Evolutionary conservation across 2,329 filamentous ascomycete species (phyloP).

Genomic region (Hypocreales sp.): DNA sequence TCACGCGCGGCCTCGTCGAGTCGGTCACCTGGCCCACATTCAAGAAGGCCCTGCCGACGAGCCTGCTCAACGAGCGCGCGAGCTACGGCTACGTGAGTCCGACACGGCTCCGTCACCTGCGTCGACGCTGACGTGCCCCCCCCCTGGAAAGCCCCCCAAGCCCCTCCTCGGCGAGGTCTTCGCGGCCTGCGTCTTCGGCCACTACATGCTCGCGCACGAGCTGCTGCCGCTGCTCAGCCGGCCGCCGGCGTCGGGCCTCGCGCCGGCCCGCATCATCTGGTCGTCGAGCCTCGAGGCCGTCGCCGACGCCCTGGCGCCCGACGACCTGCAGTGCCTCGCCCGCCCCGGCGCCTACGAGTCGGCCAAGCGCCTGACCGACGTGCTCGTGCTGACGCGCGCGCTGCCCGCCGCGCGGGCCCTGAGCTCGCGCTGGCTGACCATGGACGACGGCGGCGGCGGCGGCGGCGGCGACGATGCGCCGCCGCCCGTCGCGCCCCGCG

Average conservation of each 20-base stretch:
- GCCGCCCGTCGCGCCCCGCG: conserved; percentile 37
- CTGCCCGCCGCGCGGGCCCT: conserved; percentile 47
- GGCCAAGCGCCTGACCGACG: conserved; percentile 74
- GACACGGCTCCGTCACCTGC: background rate
- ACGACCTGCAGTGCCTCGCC: conserved; percentile 63
- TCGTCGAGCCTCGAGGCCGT: conserved; percentile 65
- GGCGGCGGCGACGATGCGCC: conserved; percentile 2
- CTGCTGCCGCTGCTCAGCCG: conserved; percentile 58
- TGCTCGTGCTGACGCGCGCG: conserved; percentile 59
- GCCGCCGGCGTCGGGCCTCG: conserved; percentile 15
- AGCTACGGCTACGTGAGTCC: conserved; percentile 17
- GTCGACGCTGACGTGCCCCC: too few species aligned
- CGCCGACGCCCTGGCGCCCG: conserved; percentile 34
- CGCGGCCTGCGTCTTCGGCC: conserved; percentile 84
- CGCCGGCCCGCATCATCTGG: conserved; percentile 65
- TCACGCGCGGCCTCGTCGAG: conserved; percentile 46
- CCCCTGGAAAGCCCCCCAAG: conserved; percentile 34
- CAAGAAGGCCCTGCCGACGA: conserved; percentile 46
- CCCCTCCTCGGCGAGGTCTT: conserved; percentile 68
- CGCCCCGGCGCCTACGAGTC: conserved; percentile 61
- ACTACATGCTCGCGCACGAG: conserved; percentile 77
- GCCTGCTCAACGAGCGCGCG: conserved; percentile 23
- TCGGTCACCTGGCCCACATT: conserved; percentile 63
- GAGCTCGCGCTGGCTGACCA: conserved; percentile 39
- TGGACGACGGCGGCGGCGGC: conserved; percentile 7